A percentile compares a stretch with the other conserved stretches of the same genome.
phyloP scores from a whole-genome alignment of 2,329 filamentous ascomycete genomes.

The Ascochyta koolunga region DNA sequence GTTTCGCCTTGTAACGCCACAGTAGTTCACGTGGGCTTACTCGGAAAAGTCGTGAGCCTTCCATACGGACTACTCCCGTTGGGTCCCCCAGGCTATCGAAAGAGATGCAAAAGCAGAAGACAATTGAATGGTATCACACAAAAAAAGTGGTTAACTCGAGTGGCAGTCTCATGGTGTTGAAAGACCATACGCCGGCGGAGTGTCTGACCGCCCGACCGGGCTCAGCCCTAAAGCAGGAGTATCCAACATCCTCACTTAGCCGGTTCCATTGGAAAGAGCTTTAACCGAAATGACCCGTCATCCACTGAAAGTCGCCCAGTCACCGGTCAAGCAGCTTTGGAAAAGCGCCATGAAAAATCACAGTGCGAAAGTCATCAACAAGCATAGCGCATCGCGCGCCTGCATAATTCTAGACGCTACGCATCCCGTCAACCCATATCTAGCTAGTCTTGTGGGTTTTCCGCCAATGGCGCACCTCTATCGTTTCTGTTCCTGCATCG shows the following conservation, averaged over 20 bases:
- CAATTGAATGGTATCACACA: too few species aligned
- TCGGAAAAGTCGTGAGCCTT: background rate
- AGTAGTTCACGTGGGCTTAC: background rate
- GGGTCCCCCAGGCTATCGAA: background rate
- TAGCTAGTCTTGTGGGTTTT: slow-evolving; percentile 18
- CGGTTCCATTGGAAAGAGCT: slow-evolving; percentile 1
- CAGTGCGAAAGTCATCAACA: slow-evolving; percentile 23
- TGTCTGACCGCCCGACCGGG: slow-evolving; percentile 23
- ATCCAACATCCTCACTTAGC: slow-evolving; percentile 2
- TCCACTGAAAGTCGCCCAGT: slow-evolving; percentile 16
- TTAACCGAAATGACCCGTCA: slow-evolving; percentile 34
- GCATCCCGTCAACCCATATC: slow-evolving; percentile 20
- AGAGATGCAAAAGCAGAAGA: background rate
- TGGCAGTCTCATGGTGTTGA: background rate
- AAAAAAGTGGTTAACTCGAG: background rate
- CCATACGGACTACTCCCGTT: background rate
- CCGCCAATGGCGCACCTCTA: slow-evolving; percentile 22
- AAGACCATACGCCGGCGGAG: slow-evolving; percentile 16
- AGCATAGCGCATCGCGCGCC: slow-evolving; percentile 25
- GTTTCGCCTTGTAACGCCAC: background rate
- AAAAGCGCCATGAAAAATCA: slow-evolving; percentile 21
- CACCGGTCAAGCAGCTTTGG: slow-evolving; percentile 31
- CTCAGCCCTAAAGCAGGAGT: slow-evolving; percentile 12
- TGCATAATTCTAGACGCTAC: slow-evolving; percentile 24
- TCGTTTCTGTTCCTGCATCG: slow-evolving; percentile 31